Conservation (phyloP, 176 grass and related monocot genomes). For the Eremochloa ophiuroides region DNA sequence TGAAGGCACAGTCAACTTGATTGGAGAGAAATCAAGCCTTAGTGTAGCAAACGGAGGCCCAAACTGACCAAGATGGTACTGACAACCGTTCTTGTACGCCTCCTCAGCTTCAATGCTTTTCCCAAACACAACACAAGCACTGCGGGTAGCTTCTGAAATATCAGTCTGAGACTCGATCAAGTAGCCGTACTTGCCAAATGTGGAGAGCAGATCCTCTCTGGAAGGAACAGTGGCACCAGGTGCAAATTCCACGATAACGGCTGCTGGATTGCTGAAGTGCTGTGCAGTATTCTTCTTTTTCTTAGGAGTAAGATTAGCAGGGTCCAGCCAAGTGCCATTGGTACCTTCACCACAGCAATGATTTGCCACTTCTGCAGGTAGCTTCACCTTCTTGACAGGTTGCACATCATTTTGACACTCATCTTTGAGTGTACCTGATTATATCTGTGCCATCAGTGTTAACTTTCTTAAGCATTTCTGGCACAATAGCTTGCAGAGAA, state of each 20-base stretch:
- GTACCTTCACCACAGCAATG: background rate
- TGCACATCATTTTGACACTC: slow-evolving; percentile 17
- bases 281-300: slow-evolving; percentile 35
- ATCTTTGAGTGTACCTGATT: slow-evolving; percentile 2
- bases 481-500: slow-evolving; percentile 45
- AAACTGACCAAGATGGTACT: slow-evolving; percentile 45
- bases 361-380: slow-evolving; percentile 10
- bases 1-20: slow-evolving; percentile 12
- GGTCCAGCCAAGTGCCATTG: slow-evolving; percentile 3
- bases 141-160: slow-evolving; percentile 22
- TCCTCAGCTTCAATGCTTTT: slow-evolving; percentile 47
- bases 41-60: slow-evolving; percentile 49
- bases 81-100: slow-evolving; percentile 27
- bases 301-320: slow-evolving; percentile 9
- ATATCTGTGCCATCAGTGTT: slow-evolving; percentile 9
- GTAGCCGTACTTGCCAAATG: slow-evolving; percentile 55
- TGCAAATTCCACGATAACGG: slow-evolving; percentile 39
- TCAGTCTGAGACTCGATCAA: slow-evolving; percentile 48
- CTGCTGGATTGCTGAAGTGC: slow-evolving; percentile 49
- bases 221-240: slow-evolving; percentile 42
- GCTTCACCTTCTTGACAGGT: slow-evolving; percentile 17
- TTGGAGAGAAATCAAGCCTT: slow-evolving; percentile 40
- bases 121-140: slow-evolving; percentile 55
- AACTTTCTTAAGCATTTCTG: slow-evolving; percentile 28
- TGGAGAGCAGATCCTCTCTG: slow-evolving; percentile 51